Conservation (phyloP, 202 grass and related monocot species). For the Schoenoplectus tabernaemontani region DNA sequence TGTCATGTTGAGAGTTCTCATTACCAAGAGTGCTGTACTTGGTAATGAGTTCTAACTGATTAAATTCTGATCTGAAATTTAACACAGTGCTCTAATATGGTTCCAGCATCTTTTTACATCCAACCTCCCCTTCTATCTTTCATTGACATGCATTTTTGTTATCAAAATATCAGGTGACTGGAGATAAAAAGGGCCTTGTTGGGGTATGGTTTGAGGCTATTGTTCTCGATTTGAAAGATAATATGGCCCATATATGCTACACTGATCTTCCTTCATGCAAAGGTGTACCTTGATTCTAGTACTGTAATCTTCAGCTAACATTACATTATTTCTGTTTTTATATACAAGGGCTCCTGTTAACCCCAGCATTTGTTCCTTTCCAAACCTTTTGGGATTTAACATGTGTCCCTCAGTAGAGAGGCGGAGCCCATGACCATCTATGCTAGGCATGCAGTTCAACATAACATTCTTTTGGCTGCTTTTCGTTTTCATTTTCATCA, state of each 20-base stretch:
- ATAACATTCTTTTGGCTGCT: too few relatives aligned
- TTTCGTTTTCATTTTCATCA: neutral
- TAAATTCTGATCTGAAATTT: neutral
- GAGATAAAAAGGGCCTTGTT: constrained; percentile 29
- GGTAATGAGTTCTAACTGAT: neutral
- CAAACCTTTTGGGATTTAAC: too few relatives aligned
- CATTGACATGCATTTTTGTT: neutral
- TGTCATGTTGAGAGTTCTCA: neutral
- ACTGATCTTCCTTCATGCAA: constrained; percentile 43
- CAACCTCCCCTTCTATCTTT: neutral
- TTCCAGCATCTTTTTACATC: neutral
- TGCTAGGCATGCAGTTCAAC: too few relatives aligned
- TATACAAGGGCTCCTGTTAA: too few relatives aligned
- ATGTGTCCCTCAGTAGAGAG: too few relatives aligned
- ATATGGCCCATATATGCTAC: constrained; percentile 52
- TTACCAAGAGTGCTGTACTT: neutral
- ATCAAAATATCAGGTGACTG: constrained; percentile 42
- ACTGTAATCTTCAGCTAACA: neutral
- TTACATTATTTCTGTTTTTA: neutral
- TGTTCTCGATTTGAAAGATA: constrained; percentile 67
- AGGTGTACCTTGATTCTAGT: constrained; percentile 17
- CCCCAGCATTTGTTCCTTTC: too few relatives aligned
- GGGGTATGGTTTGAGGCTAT: constrained; percentile 68
- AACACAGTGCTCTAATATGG: neutral
- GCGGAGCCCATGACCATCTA: too few relatives aligned